Evolutionary conservation across 2,329 filamentous ascomycete species (phyloP), one percentile per base, ranked within the genome.

Genomic region (Hortaea werneckii): DNA sequence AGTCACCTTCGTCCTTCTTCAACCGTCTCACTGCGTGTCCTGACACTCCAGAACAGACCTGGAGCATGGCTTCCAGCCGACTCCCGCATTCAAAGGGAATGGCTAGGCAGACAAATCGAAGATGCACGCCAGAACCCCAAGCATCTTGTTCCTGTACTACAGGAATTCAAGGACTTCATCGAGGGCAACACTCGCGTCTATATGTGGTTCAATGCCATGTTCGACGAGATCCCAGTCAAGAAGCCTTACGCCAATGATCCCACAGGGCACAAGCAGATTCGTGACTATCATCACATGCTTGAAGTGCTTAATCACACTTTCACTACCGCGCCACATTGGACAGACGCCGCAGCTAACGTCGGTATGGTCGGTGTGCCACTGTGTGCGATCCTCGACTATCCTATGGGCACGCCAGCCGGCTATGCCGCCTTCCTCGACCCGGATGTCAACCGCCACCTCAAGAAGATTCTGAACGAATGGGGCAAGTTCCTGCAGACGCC

Each of bases 141-240:
- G 52, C 61, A 73, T 1, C 67, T 85, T 0, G 71, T 75, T 9
- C 80, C 80, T 0, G 79, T 79, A 0, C 63, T 86, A 0, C 55
- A 73, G 50, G 82, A 85, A 51, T 84, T 87, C 66, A 72, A 79
- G 57, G 61, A 75, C 1, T 65, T 85, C 26, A 85, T 87, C 50
- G 82, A 86, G 60, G 62, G 62, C 28, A 79, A 79, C 51, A 67
- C 80, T 1, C 73, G 79, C 20, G 67, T 86, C 27, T 81, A 78
- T 67, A 80, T 85, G 72, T 77, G 80, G 60, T 78, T 84, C 57
- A 67, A 68, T 26, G 68, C 74, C 51, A 86, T 86, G 82, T 86
- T 63, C 48, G 47, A 61, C 2, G 78, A 86, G 64, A 69, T 85
- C 13, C 82, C 82, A 0, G 58, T 61, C 29, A 79, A 78, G 61